These are phyloP conservation scores for Alternaria angustiovoidea DNA, from an alignment of 2,329 filamentous ascomycete species.

Conservation along the genomic window DNA sequence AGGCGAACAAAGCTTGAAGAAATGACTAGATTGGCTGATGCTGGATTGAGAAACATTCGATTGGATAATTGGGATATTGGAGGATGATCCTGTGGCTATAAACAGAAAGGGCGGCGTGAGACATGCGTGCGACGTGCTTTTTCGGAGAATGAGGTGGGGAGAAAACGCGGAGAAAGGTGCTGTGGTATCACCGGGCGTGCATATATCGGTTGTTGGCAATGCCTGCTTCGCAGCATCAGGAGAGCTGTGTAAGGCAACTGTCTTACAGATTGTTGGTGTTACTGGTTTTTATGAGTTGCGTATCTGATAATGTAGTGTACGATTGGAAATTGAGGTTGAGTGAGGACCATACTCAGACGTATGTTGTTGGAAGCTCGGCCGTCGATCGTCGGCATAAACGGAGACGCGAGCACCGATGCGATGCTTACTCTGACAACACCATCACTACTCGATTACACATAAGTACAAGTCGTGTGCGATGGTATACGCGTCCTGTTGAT, in stretches of 20 bases:
- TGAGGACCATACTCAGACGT: background rate
- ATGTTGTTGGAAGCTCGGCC: conserved; percentile 3
- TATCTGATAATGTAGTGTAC: background rate
- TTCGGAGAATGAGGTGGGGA: conserved; percentile 33
- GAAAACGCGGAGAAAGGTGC: conserved; percentile 23
- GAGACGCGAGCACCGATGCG: conserved; percentile 7
- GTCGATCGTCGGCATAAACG: conserved; percentile 16
- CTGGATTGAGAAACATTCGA: background rate
- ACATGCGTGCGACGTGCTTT: conserved; percentile 2
- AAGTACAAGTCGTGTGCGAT: background rate
- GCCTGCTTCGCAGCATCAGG: background rate
- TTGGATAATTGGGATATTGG: background rate
- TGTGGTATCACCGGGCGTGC: conserved; percentile 8
- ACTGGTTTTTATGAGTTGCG: background rate
- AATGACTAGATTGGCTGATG: conserved; percentile 1
- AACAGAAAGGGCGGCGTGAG: conserved; percentile 8
- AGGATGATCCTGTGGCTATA: background rate
- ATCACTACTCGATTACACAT: background rate
- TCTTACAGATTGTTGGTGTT: rapidly evolving
- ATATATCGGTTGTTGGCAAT: conserved; percentile 7
- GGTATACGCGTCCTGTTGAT: background rate
- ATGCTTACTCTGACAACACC: conserved; percentile 8
- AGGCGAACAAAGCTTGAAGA: conserved; percentile 1
- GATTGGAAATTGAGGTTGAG: background rate
- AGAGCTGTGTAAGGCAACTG: background rate